Conservation (phyloP, 257 asterid species). For the Solanum lycopersicoides region DNA sequence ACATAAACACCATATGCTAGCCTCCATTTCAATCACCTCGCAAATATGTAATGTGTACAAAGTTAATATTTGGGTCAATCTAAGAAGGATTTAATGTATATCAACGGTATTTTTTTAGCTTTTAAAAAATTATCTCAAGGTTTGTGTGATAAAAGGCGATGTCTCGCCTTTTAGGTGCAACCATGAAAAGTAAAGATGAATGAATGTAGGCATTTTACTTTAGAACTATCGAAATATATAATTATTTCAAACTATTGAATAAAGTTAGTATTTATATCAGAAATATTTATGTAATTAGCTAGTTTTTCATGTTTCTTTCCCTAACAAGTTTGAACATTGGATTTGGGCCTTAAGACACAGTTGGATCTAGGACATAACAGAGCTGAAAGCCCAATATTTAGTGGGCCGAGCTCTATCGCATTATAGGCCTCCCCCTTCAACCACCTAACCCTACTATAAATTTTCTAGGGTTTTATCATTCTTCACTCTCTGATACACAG, state of each 20-base stretch:
- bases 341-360: background rate
- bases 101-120: background rate
- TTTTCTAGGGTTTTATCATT: background rate
- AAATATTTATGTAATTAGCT: too few relatives aligned
- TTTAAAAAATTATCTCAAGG: background rate
- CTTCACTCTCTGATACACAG: background rate
- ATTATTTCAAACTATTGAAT: too few relatives aligned
- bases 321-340: background rate
- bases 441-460: background rate
- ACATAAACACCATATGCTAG: fast-evolving
- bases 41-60: background rate
- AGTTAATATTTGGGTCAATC: too few relatives aligned
- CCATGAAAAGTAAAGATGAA: background rate
- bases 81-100: background rate
- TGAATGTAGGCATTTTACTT: background rate
- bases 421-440: background rate
- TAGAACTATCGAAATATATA: too few relatives aligned
- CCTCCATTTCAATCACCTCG: background rate
- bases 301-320: background rate
- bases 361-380: background rate
- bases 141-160: background rate
- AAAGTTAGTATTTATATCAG: too few relatives aligned
- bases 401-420: background rate
- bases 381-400: background rate
- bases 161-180: background rate